Evolutionary conservation across 2,329 filamentous ascomycete species (phyloP), one percentile per base, ranked within the genome.

Genomic region (Lasiodiplodia sp.): DNA sequence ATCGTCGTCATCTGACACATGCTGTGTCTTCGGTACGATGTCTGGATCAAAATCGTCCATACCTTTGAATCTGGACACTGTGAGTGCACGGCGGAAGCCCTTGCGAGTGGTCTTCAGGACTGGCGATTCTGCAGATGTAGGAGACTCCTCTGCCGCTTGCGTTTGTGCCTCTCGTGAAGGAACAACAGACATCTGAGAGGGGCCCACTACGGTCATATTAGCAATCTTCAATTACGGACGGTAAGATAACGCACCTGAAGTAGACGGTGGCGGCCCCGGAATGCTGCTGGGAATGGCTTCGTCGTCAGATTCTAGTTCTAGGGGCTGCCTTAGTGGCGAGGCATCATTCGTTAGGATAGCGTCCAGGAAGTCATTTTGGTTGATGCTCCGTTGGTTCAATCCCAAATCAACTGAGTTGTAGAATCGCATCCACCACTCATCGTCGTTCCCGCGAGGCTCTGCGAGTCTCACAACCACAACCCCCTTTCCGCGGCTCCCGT

Each of bases 361-460:
- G 78, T 97, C 93, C 2, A 99, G 85, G 71, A 99, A 97, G 73
- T 97, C 94, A 69, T 91, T 94, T 75, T 97, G 94, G 73, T 95
- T 90, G 66, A 97, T 90, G 2, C 94, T 90, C 4, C 93, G 88
- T 77, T 97, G 94, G 70, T 94, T 91, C 14, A 96, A 86, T 56
- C 88, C 84, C 23, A 90, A 78, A 2, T 94, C 92, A 18, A 96
- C 87, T 8, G 89, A 82, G 5, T 86, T 90, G 72, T 90, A 86
- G 72, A 97, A 90, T 2, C 88, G 82, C 18, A 87, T 84, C 69
- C 88, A 92, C 93, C 92, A 97, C 11, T 87, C 83, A 67, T 85
- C 80, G 14, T 66, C 37, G 69, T 68, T 38, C 16, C 52, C 65
- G 18, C 89, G 87, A 53, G 84, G 85, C 11, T 89, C 86, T 25